phyloP scores from a whole-genome alignment of 352 stramenopile species.

The Globisporangium orthogonon region DNA sequence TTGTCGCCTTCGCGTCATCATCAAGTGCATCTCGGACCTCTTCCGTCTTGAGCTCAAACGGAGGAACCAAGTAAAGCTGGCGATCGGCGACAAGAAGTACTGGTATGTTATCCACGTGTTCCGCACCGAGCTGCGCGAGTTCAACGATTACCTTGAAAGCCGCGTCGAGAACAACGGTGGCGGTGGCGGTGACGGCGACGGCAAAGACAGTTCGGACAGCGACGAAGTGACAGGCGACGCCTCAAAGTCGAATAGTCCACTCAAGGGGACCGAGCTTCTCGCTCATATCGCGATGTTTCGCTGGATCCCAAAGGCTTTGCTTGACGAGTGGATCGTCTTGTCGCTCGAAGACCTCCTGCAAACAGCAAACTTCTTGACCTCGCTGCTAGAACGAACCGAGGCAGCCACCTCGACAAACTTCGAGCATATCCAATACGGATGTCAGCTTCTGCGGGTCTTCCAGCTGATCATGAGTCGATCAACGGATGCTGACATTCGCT shows the following conservation, averaged over 20 bases:
- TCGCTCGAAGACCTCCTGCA: constrained; percentile 44
- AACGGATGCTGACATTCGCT: constrained; percentile 36
- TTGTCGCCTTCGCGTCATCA: constrained; percentile 23
- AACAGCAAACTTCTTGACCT: constrained; percentile 20
- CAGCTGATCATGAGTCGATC: constrained; percentile 27
- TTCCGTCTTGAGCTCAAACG: constrained; percentile 48
- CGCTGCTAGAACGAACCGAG: constrained; percentile 13
- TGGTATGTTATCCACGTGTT: constrained; percentile 35
- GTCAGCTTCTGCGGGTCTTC: constrained; percentile 29
- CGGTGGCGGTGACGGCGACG: constrained; percentile 5
- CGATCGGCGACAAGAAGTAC: constrained; percentile 48
- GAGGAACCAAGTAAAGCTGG: constrained; percentile 20
- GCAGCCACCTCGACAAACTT: not conserved
- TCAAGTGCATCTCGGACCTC: constrained; percentile 36
- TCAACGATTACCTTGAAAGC: constrained; percentile 25
- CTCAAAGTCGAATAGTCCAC: not conserved
- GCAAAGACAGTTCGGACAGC: constrained; percentile 4
- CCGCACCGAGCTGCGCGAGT: constrained; percentile 29
- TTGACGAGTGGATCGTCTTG: constrained; percentile 51
- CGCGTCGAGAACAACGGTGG: constrained; percentile 3
- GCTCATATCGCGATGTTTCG: constrained; percentile 26
- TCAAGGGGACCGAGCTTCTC: constrained; percentile 9
- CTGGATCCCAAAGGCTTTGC: constrained; percentile 29
- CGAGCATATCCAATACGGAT: constrained; percentile 11
- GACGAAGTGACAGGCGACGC: not conserved